Base-by-base conservation (phyloP, 2,329 filamentous ascomycete genomes). In the Tetracladium maxilliforme region DNA sequence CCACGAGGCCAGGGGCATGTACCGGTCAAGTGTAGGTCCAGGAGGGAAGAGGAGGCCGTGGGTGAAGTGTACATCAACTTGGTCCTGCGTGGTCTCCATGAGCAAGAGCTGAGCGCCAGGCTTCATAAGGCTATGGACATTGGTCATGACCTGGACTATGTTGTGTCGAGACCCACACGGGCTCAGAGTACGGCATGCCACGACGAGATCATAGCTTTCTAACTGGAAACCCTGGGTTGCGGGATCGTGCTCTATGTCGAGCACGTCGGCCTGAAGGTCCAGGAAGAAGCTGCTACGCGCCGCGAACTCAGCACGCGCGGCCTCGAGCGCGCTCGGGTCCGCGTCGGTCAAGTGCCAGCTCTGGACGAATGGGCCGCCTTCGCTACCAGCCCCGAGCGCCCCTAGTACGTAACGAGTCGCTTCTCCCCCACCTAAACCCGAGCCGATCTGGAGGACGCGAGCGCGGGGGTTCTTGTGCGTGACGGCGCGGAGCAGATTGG, bases 51-150 rank as follows among this genome's bases (percentile, higher is more conserved):
- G 22, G 6, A 33, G n/a, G 13, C 36, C 36, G 20, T 28, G 28
- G 9, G 29, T 17, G 18, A 36, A 19, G n/a, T 14, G 15, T 9
- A 29, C 19, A 21, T 24, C 24, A 12, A 30, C 14, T n/a, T 19
- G 8, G 13, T 24, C 22, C 12, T 16, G 20, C 5, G 29, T 37
- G 26, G 31, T 35, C 22, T 47, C 44, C 3, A 38, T 23, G 6
- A 48, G 13, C 6, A 47, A 10, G 2, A 47, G 32, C 12, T 33
- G 37, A 1, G 44, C 47, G 2, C 37, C 36, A 2, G 43, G 40
- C 21, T 35, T 40, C 0, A 49, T 28, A 5, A 49, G 32, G 10
- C 32, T 41, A 2, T 33, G 28, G 16, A 35, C 34, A 27, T 48
- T 36, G 1, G n/a, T 9, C 11, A 49, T 22, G 2, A 43, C 44